These are phyloP conservation scores for Melaleuca alternifolia DNA, from an alignment of 345 rosid genomes.

Conservation along the genomic window DNA sequence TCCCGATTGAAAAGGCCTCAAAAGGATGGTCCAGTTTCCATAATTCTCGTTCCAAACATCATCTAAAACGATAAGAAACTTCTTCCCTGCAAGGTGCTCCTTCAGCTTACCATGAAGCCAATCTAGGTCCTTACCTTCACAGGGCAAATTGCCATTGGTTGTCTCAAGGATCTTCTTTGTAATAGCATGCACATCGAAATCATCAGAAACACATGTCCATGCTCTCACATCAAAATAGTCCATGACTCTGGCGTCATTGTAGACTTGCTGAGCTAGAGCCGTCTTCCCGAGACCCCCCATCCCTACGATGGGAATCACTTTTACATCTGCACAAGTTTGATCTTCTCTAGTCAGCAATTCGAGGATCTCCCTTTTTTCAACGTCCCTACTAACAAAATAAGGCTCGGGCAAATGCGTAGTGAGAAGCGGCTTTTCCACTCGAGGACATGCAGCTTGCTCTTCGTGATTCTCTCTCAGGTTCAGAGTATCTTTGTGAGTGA, in stretches of 20 bases:
- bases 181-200: background rate
- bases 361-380: background rate
- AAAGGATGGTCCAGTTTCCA: background rate
- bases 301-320: background rate
- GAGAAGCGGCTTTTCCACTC: accelerated
- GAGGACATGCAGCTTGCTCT: too few species aligned
- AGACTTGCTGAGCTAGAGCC: constrained; percentile 6
- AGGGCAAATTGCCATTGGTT: too few species aligned
- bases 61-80: background rate
- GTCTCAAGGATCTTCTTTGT: background rate
- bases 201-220: background rate
- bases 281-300: constrained; percentile 12
- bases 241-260: background rate
- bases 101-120: background rate
- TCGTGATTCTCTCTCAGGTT: background rate
- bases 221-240: background rate
- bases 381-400: background rate
- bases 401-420: background rate
- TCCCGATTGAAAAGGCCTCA: background rate
- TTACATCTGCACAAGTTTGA: background rate
- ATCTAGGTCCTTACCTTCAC: background rate
- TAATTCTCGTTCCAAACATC: background rate
- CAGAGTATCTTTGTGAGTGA: background rate
- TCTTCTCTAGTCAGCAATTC: background rate
- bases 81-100: background rate